Evolutionary conservation across 164 flowering plant genomes (phyloP), one percentile per base, ranked within the genome.

Genomic region (Tetrastigma voinierianum): DNA sequence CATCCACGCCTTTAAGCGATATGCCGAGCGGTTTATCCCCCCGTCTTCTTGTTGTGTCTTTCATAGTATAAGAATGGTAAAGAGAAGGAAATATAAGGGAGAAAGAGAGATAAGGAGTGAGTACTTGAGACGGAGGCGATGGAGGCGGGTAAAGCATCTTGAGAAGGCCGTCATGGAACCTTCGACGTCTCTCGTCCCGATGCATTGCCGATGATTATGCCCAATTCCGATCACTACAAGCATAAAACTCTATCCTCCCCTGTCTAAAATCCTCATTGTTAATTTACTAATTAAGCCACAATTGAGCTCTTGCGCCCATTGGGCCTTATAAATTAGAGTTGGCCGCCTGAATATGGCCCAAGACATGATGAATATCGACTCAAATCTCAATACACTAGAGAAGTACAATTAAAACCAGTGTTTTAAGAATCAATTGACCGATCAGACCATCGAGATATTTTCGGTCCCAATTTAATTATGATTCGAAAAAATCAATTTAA

Each of bases 71-170:
- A 1, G 16, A 2, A 48, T 10, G 5, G 25, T 2, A 1, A 9
- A 16, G 45, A 13, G 6, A 3, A 24, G n/a, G 48, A 6, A 12
- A 40, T 1, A 15, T 51, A 44, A 59, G 44, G 51, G n/a, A 62
- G 61, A 43, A 68, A 60, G 44, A 19, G 57, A 25, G 49, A n/a
- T n/a, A n/a, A n/a, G n/a, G n/a, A n/a, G n/a, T n/a, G n/a, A 46
- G 17, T 64, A 62, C 70, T 23, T 72, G 63, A 8, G 68, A 62
- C 24, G 70, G 66, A 0, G 70, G 24, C 3, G 81, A 23, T 13
- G 78, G 68, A 4, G 81, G 69, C 3, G 86, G 86, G 69, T 77
- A 80, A 16, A 82, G 81, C 46, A 69, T 71, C 43, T 75, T 61
- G 13, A 82, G 58, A 20, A 82, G 65, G 51, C 79, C 77, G 13